Evolutionary conservation across 768 basidiomycete genomes (phyloP), one percentile per base, ranked within the genome.

Genomic region (Suillus americanus): DNA sequence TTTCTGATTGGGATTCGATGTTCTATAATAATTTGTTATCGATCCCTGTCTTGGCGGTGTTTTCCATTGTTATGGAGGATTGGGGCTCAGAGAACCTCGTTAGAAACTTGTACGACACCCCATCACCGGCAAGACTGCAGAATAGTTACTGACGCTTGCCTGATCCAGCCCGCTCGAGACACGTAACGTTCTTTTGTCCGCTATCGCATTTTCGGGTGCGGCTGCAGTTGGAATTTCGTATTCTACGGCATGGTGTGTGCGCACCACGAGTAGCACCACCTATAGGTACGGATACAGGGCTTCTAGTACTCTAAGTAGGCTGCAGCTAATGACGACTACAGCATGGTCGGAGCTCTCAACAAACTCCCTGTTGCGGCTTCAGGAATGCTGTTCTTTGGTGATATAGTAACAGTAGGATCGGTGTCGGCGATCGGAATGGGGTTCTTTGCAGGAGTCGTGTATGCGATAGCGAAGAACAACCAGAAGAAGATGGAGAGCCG

Each of bases 1-100:
- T 99, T 80, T 89, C 95, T 57, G 97, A 99, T 72, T 97, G 95
- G 96, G 97, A 98, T 73, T 90, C 95, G 14, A 98, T 98, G 95
- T 97, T 94, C 80, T 99, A 99, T 82, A 97, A 97, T 81, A 99
- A 99, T 76, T 75, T 98, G 53, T 80, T 99, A 60, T 97, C 94
- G 23, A 96, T 99, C 70, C 97, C 97, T 5, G 88, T 98, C 45
- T 81, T 99, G 51, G 82, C 85, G 62, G 70, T 94, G 60, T 94
- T 90, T 72, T 97, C 96, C 10, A 68, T 99, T 68, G 68, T 94
- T 56, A 77, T 90, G 37, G 97, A 99, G 78, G 88, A 97, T 74
- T 99, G 97, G 97, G 85, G 89, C 41, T 79, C 80, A 10, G 89
- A 85, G 55, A 95, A 89, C 73, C 80, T 99, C 41, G 76, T 76